Conservation (phyloP, 1,284 basidiomycete species). For the Afroboletus lepidellus region DNA sequence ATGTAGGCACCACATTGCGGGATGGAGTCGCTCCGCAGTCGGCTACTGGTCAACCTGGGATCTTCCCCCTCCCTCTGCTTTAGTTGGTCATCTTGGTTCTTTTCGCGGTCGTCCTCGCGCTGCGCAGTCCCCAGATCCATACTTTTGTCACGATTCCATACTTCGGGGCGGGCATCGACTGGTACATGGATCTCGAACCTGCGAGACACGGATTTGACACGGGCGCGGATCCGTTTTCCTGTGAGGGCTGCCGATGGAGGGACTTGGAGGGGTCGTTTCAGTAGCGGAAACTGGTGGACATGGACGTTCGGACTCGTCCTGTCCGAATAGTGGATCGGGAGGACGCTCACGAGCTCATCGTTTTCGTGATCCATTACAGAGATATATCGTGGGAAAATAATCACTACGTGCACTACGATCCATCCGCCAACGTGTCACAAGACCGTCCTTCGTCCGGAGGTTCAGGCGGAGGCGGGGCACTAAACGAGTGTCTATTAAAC, state of each 20-base stretch:
- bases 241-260: slow-evolving; percentile 69
- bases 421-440: not conserved
- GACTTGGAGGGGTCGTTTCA: slow-evolving; percentile 66
- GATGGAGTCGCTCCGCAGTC: slow-evolving; percentile 70
- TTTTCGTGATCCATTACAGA: slow-evolving; percentile 24
- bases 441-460: slow-evolving; percentile 6
- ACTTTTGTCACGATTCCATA: slow-evolving; percentile 71
- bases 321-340: slow-evolving; percentile 72
- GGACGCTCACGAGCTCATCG: slow-evolving; percentile 60
- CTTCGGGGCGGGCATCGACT: slow-evolving; percentile 69
- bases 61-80: slow-evolving; percentile 55
- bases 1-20: slow-evolving; percentile 63
- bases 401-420: slow-evolving; percentile 2
- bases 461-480: slow-evolving; percentile 4
- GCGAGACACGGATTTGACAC: slow-evolving; percentile 60
- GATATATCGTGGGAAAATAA: slow-evolving; percentile 17
- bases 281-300: slow-evolving; percentile 75
- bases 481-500: slow-evolving; percentile 5
- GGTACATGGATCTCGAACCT: slow-evolving; percentile 76
- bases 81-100: slow-evolving; percentile 57
- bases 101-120: slow-evolving; percentile 70
- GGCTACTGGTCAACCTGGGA: slow-evolving; percentile 61
- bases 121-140: slow-evolving; percentile 62
- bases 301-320: slow-evolving; percentile 60
- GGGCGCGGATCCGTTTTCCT: slow-evolving; percentile 73